Base-by-base conservation (phyloP, 2,329 filamentous ascomycete genomes). In the Bipolaris cookei region DNA sequence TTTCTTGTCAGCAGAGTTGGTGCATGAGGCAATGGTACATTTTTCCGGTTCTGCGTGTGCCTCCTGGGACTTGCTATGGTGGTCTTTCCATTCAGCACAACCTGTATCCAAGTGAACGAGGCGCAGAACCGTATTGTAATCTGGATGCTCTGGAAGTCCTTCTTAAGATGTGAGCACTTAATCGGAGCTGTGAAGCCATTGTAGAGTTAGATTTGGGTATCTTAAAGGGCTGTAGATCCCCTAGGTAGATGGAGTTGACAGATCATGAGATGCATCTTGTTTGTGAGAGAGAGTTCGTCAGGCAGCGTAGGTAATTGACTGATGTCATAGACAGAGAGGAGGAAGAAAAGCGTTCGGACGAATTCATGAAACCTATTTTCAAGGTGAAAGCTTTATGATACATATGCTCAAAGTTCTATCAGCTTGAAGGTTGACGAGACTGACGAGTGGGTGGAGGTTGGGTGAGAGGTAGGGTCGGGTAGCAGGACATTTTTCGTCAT, bases 121-220 rank as follows among this genome's bases (percentile, higher is more conserved):
- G 67, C 90, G 91, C 1, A 95, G 95, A 14, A 91, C 74, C 0
- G 95, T 98, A 63, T 90, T 88, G 71, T 99, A 95, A 47, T 88
- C 84, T 1, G 85, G 81, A 44, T 83, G 78, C 20, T 90, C 88
- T 0, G 93, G 93, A 1, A 96, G 79, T 65, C 97, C 93, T 73
- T 99, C 95, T 34, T 97, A 92, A 0, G 99, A 82, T 0, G 95
- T 95, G 55, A 97, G 83, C 6, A 91, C 90, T 77, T 99, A 94
- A 0, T 99, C 80, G 44, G 98, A 96, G 60, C 87, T 89, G 80
- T 98, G 99, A 78, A 98, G 95, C 93, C 94, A 98, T 78, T 99
- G 95, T 21, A 99, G 82, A 7, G 90, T 85, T 72, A 93, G 92
- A 61, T 99, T 99, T 0, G 95, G 91, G 69, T 97, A 98, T 70